Evolutionary conservation across 148 eudicot genomes (phyloP).

Genomic region (Persicaria tinctoria): DNA sequence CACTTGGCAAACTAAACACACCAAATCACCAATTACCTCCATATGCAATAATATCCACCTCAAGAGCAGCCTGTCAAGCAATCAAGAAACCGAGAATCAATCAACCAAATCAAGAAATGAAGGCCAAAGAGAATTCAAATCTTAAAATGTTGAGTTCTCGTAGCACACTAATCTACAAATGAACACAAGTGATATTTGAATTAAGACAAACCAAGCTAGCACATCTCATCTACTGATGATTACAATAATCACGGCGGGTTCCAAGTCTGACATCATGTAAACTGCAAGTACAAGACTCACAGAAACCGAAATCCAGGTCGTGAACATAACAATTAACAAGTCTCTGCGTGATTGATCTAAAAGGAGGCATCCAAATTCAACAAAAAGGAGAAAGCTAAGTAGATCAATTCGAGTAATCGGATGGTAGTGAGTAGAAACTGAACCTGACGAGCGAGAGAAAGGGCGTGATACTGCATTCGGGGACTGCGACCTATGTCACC

Average conservation of each 20-base stretch:
- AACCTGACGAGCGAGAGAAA: constrained; percentile 91
- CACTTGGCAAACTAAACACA: constrained; percentile 5
- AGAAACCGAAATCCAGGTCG: too few relatives aligned
- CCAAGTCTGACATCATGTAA: neutral
- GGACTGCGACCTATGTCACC: constrained; percentile 99
- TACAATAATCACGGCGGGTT: neutral
- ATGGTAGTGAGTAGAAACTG: neutral
- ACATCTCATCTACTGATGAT: neutral
- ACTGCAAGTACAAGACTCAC: too few relatives aligned
- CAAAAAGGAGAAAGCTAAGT: neutral
- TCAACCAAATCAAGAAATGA: neutral
- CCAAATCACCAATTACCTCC: constrained; percentile 48
- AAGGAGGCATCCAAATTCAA: neutral
- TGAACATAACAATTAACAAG: too few relatives aligned
- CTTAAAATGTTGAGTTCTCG: neutral
- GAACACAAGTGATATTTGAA: neutral
- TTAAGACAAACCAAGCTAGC: neutral
- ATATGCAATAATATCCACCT: constrained; percentile 92
- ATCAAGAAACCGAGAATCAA: constrained; percentile 6
- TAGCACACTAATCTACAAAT: neutral
- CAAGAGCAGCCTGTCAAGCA: constrained; percentile 55
- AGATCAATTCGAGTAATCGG: neutral
- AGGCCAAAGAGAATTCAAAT: neutral
- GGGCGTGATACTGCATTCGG: constrained; percentile 94
- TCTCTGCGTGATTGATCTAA: neutral